Base-by-base conservation (phyloP, 2,329 filamentous ascomycete genomes). In the Myriosclerotinia curreyana region DNA sequence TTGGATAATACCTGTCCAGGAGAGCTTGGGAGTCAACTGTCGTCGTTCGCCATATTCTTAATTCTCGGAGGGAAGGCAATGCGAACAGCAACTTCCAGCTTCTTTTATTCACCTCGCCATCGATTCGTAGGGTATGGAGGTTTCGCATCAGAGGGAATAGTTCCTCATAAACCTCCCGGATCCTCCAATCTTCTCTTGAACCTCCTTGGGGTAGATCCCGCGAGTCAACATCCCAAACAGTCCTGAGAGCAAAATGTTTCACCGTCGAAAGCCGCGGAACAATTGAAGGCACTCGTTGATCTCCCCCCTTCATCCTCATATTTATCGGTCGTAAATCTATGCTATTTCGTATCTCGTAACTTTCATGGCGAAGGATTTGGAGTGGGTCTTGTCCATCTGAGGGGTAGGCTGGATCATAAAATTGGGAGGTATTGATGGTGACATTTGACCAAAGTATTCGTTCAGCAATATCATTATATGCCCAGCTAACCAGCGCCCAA, bases 211-310 rank as follows among this genome's bases (percentile, higher is more conserved):
- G 62, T 4, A 64, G 5, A 34, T 60, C 54, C 12, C 62, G 36
- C 44, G 62, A 60, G 22, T 64, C 62, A 17, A 64, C 42, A 48
- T 64, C 62, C 62, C 62, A 64, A 28, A 64, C 62, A 17, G 62
- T 64, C 49, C 62, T 56, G 11, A 64, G 50, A 31, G 62, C 44
- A 34, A 64, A 48, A 28, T 60, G 31, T 38, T 64, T 64, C 22
- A 64, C 17, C 36, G 46, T 46, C 15, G 55, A 31, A 20, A 64
- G 46, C 31, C 62, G 38, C 20, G 54, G 48, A 44, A 60, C 55
- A 20, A 64, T 55, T 34, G 62, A 59, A 38, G 62, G 62, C 22
- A 64, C 38, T 46, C 58, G 36, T 20, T 31, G 36, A 44, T 64
- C 62, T 25, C 36, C 25, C 5, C 22, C 28, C 17, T 38, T 20